phyloP scores from a whole-genome alignment of 2,329 filamentous ascomycete genomes.

The Penicillium sp. region DNA sequence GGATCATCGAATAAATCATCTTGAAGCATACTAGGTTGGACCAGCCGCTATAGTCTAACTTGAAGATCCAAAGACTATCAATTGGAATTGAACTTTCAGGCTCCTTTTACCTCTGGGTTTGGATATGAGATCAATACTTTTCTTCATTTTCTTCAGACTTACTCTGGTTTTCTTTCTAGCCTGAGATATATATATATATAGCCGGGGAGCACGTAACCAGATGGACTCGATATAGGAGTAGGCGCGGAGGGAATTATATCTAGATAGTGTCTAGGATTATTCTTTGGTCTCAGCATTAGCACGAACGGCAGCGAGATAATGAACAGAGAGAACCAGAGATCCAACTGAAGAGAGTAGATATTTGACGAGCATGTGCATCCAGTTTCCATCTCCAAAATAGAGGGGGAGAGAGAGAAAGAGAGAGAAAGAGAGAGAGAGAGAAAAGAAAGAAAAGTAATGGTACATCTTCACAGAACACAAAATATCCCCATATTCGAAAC shows the following conservation, averaged over 20 bases:
- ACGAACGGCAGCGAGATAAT: not conserved
- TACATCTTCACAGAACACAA: conserved; percentile 21
- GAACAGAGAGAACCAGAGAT: not conserved
- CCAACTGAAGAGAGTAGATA: conserved; percentile 2
- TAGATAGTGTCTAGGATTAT: no score
- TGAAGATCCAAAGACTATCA: not conserved
- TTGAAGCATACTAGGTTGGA: not conserved
- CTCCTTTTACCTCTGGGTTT: not conserved
- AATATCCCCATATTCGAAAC: conserved; percentile 15
- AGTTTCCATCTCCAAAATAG: not conserved
- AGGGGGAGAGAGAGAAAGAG: not conserved
- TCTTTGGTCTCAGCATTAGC: not conserved
- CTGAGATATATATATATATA: no score
- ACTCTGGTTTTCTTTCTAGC: no score
- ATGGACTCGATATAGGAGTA: no score
- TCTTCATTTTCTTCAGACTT: no score
- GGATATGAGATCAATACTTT: no score
- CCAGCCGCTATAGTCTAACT: not conserved
- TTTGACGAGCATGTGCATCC: conserved; percentile 19
- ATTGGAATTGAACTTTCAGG: no score
- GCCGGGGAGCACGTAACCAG: no score
- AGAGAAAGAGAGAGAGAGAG: not conserved
- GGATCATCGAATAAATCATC: not conserved
- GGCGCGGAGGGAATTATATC: no score
- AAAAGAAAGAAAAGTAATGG: conserved; percentile 16